Evolutionary conservation across 1,284 basidiomycete species (phyloP), one percentile per base, ranked within the genome.

Genomic region (Agroathelia rolfsii): DNA sequence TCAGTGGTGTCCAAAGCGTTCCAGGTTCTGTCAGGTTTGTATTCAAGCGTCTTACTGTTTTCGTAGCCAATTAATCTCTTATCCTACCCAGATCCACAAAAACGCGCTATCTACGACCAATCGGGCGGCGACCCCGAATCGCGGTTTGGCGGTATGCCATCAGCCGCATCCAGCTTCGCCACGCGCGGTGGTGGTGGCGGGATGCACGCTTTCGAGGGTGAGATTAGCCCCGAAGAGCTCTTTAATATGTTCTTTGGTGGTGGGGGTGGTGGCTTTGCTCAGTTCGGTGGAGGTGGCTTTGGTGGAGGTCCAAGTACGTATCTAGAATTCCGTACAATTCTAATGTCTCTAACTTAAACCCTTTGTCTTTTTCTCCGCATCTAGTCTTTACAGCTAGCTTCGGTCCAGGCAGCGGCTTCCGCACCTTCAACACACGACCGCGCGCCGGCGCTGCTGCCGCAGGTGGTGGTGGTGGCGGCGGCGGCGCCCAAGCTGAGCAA

Each of bases 191-290:
- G 64, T 26, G 59, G 66, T 26, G 64, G 66, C 4, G 64, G 60
- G 21, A 56, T 61, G 12, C 51, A 53, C 7, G 53, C 53, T 1
- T 85, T 83, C 46, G 84, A 87, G 7, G 77, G 78, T 32, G 93
- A 96, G 53, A 68, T 98, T 45, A 90, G 86, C 39, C 90, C 94
- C 1, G 90, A 96, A 58, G 94, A 98, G 42, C 53, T 98, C 34
- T 98, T 98, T 69, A 94, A 96, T 52, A 93, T 95, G 86, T 97
- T 98, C 73, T 98, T 98, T 53, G 92, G 88, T 14, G 81, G 82
- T 12, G 55, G 57, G 10, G 61, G 59, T 5, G 61, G 58, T 9
- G 55, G 52, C 7, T n/a, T n/a, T n/a, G n/a, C n/a, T n/a, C n/a
- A n/a, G n/a, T 58, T 38, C 38, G 57, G 62, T 12, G 65, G 64